Percentiles rank a stretch among this genome's conserved stretches.
These are phyloP conservation scores for Nicotiana paniculata DNA, from an alignment of 257 asterid species.

Conservation along the genomic window DNA sequence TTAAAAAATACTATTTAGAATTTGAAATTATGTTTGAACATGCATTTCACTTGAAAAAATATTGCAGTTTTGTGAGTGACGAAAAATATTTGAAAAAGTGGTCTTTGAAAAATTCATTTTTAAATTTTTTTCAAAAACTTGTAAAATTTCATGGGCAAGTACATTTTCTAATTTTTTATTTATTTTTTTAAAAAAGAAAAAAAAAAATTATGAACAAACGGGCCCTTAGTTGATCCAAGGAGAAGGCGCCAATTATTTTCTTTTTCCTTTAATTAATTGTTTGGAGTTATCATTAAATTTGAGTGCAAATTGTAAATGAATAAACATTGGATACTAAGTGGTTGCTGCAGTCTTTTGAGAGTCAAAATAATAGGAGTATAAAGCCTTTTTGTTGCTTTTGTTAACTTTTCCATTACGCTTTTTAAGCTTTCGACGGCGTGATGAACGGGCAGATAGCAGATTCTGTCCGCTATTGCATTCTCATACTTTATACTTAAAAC, in stretches of 20 bases:
- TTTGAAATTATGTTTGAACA: too few species aligned
- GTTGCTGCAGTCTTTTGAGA: background rate
- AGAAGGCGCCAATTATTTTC: background rate
- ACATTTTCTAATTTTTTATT: too few species aligned
- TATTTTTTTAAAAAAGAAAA: too few species aligned
- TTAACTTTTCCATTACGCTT: conserved; percentile 8
- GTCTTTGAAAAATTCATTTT: too few species aligned
- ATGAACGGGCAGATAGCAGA: conserved; percentile 1
- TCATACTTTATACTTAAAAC: too few species aligned
- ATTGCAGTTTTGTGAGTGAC: too few species aligned
- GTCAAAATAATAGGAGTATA: background rate
- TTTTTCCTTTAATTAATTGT: background rate
- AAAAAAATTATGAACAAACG: too few species aligned
- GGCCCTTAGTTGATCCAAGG: background rate
- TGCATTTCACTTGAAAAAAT: too few species aligned
- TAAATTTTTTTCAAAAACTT: too few species aligned
- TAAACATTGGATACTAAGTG: conserved; percentile 9
- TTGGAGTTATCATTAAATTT: background rate
- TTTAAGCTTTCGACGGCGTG: conserved; percentile 10
- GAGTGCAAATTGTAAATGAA: background rate
- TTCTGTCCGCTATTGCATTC: background rate
- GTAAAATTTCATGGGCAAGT: too few species aligned
- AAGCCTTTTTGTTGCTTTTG: background rate
- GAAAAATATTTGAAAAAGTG: too few species aligned
- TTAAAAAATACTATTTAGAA: too few species aligned